Conservation (phyloP, 2,329 filamentous ascomycete species). For the Aureobasidium sp. region DNA sequence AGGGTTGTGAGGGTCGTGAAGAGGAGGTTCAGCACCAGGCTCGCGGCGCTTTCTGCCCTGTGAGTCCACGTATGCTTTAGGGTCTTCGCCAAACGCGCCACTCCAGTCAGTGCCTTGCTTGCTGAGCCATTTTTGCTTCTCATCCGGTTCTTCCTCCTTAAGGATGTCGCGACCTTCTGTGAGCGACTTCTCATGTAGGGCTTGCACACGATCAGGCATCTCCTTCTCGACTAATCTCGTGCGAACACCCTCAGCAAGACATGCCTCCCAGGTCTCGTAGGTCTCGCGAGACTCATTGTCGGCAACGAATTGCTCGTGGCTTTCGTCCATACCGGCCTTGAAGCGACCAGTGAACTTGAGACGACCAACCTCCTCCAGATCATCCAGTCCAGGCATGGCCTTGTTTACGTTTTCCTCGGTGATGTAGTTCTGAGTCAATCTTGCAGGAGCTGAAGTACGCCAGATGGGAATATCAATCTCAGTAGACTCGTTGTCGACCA, state of each 20-base stretch:
- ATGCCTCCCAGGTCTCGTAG: conserved; percentile 91
- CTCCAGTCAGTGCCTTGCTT: conserved; percentile 81
- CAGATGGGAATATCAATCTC: conserved; percentile 87
- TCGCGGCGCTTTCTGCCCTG: conserved; percentile 49
- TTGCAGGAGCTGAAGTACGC: conserved; percentile 66
- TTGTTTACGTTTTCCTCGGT: conserved; percentile 66
- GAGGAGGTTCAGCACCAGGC: conserved; percentile 46
- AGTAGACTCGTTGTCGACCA: conserved; percentile 70
- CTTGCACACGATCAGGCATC: conserved; percentile 63
- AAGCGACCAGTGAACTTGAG: conserved; percentile 75
- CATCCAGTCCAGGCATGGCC: conserved; percentile 61
- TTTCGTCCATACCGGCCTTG: conserved; percentile 82
- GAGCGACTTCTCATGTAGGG: conserved; percentile 74
- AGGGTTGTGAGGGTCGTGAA: conserved; percentile 46
- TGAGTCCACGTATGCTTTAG: conserved; percentile 51
- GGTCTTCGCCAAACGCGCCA: conserved; percentile 76
- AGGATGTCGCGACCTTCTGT: conserved; percentile 75
- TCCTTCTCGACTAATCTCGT: conserved; percentile 62
- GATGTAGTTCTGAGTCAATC: conserved; percentile 87
- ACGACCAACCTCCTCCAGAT: conserved; percentile 73
- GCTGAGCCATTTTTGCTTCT: conserved; percentile 70
- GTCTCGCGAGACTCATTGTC: conserved; percentile 90
- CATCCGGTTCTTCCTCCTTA: conserved; percentile 61
- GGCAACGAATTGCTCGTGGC: conserved; percentile 73
- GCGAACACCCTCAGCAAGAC: conserved; percentile 78